Conservation (phyloP, 768 basidiomycete species). For the Amanita subjunquillea region DNA sequence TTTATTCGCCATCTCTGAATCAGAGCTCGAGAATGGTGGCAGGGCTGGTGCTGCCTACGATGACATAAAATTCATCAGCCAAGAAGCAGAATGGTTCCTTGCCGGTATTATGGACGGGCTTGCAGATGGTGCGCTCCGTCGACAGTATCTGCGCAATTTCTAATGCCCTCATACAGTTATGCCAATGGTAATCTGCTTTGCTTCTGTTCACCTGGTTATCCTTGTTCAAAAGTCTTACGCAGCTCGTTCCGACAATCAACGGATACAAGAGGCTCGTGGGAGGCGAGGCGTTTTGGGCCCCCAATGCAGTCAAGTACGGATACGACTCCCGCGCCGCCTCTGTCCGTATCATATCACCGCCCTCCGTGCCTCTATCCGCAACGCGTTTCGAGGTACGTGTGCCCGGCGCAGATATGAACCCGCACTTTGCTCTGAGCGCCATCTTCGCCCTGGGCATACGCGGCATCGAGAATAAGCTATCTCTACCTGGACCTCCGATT, state of each 20-base stretch:
- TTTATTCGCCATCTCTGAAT: slow-evolving; percentile 63
- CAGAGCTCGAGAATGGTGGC: slow-evolving; percentile 47
- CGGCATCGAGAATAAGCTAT: slow-evolving; percentile 73
- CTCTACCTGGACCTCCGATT: slow-evolving; percentile 64
- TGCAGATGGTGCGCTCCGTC: slow-evolving; percentile 57
- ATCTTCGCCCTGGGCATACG: slow-evolving; percentile 82
- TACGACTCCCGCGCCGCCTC: slow-evolving; percentile 93
- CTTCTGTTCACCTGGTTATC: background rate
- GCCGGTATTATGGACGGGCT: slow-evolving; percentile 87
- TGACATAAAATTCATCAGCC: slow-evolving; percentile 78
- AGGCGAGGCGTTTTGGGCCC: slow-evolving; percentile 92
- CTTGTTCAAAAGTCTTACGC: background rate
- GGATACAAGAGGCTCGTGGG: slow-evolving; percentile 96
- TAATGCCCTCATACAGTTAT: slow-evolving; percentile 37
- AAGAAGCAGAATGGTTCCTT: slow-evolving; percentile 86
- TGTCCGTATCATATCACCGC: slow-evolving; percentile 87
- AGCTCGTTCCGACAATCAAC: slow-evolving; percentile 87
- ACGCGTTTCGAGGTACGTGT: slow-evolving; percentile 92
- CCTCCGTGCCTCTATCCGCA: slow-evolving; percentile 68
- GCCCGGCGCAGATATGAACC: slow-evolving; percentile 96
- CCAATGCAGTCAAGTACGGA: slow-evolving; percentile 87
- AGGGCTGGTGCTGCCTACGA: slow-evolving; percentile 62
- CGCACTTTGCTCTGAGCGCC: slow-evolving; percentile 80
- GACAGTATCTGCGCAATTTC: background rate
- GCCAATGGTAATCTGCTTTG: slow-evolving; percentile 50